Evolutionary conservation across 768 basidiomycete genomes (phyloP).

Genomic region (Suillus placidus): DNA sequence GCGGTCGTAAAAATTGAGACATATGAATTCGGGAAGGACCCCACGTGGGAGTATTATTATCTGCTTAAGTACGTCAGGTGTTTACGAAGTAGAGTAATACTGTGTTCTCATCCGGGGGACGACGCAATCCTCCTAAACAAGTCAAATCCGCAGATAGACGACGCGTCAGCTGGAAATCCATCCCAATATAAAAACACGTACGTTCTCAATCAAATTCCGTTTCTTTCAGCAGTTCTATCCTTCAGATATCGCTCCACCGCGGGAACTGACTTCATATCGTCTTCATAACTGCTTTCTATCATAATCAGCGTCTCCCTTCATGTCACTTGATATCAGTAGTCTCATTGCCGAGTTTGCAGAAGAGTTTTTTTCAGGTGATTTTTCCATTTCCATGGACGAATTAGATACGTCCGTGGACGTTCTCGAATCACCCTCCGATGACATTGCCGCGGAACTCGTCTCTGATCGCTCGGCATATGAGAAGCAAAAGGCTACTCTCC

Average conservation of each 20-base stretch:
- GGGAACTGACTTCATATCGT: slow-evolving; percentile 3
- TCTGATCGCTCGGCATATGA: slow-evolving; percentile 47
- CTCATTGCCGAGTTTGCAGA: slow-evolving; percentile 29
- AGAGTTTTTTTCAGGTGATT: slow-evolving; percentile 20
- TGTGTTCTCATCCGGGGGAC: slow-evolving; percentile 19
- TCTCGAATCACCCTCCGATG: slow-evolving; percentile 44
- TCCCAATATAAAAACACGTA: slow-evolving; percentile 24
- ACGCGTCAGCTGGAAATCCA: slow-evolving; percentile 32
- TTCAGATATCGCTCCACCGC: neutral
- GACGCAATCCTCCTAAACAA: slow-evolving; percentile 9
- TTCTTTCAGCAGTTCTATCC: slow-evolving; percentile 12
- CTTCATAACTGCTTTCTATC: slow-evolving; percentile 4
- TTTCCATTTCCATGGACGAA: slow-evolving; percentile 53
- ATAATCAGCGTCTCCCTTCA: neutral
- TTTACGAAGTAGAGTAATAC: slow-evolving; percentile 1
- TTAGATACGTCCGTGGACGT: slow-evolving; percentile 54
- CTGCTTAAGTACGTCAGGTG: neutral
- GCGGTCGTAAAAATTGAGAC: slow-evolving; percentile 9
- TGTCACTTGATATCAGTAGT: slow-evolving; percentile 25
- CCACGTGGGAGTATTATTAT: slow-evolving; percentile 7
- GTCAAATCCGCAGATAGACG: slow-evolving; percentile 14
- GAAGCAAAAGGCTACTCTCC: slow-evolving; percentile 61
- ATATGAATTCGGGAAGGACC: too few species aligned
- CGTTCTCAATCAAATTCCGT: slow-evolving; percentile 21
- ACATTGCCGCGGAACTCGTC: slow-evolving; percentile 20